A percentile compares a stretch with the other conserved stretches of the same genome.
phyloP scores from a whole-genome alignment of 805 yeast genomes.

The Metschnikowia continentalis region DNA sequence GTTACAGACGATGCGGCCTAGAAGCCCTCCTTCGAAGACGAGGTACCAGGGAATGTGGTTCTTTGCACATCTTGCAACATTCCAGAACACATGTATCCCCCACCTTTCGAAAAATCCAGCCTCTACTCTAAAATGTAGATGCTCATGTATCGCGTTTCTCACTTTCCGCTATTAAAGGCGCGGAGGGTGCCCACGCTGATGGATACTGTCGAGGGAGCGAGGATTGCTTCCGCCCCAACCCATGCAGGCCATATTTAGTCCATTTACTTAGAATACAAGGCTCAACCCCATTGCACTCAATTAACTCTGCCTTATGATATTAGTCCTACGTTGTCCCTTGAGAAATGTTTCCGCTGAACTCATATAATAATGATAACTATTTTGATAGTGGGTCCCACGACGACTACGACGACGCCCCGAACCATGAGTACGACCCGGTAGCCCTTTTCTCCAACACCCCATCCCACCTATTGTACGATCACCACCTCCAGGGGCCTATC shows the following conservation, averaged over 20 bases:
- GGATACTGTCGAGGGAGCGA: neutral
- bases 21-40: neutral
- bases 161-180: neutral
- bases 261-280: neutral
- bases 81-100: neutral
- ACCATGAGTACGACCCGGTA: slow-evolving; percentile 2
- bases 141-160: neutral
- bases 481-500: slow-evolving; percentile 9
- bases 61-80: neutral
- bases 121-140: neutral
- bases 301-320: neutral
- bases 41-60: neutral
- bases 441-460: slow-evolving; percentile 4
- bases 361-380: neutral
- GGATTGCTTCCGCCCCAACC: slow-evolving; percentile 2
- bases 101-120: neutral
- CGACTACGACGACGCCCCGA: neutral
- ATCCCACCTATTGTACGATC: neutral
- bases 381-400: neutral
- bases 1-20: neutral
- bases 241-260: slow-evolving; percentile 1
- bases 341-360: neutral
- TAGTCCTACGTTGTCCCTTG: neutral
- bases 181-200: neutral
- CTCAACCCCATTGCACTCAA: neutral